Base-by-base conservation (phyloP, 2,329 filamentous ascomycete genomes). In the Aspergillus proliferans region DNA sequence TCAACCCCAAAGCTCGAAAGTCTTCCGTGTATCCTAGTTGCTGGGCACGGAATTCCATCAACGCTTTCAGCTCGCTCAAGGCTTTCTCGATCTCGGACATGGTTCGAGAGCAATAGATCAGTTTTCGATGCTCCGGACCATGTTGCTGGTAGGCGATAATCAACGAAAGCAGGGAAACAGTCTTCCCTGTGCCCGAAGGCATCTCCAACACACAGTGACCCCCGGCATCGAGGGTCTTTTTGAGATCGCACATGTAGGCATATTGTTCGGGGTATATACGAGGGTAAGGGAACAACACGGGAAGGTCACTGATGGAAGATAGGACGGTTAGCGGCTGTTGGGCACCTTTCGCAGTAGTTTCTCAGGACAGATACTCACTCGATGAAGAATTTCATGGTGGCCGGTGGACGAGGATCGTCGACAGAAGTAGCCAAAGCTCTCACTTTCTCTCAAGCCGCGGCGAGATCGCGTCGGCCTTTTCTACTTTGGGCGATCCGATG, bases 21-120 rank as follows among this genome's bases (percentile, higher is more conserved):
- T 98, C 92, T 69, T 98, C 93, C 55, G 86, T 86, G 51, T 86
- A 78, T 0, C 93, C 93, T n/a, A 98, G 80, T 68, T 96, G 83
- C 55, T 95, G 81, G 5, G 88, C 76, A 14, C 93, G 86, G 64
- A 95, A 97, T 65, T 94, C 94, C 91, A 98, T 98, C 47, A 98
- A 73, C 21, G 84, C 85, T 67, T 93, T 90, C 59, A 98, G 69
- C 70, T 98, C 93, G 8, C 88, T 88, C 46, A 98, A 72, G 0
- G 94, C 93, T 72, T 98, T 98, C 68, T 98, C 93, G 63, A 98
- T 98, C 74, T 98, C 93, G 34, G 93, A 98, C 91, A 98, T 98
- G 49, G 93, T 98, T 74, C 93, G 90, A 55, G 93, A 98, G 76
- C 93, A 98, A 72, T 98, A 98, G 48, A 98, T 96, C 46, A 98